phyloP scores from a whole-genome alignment of 257 asterid species.

The Lantana camara region DNA sequence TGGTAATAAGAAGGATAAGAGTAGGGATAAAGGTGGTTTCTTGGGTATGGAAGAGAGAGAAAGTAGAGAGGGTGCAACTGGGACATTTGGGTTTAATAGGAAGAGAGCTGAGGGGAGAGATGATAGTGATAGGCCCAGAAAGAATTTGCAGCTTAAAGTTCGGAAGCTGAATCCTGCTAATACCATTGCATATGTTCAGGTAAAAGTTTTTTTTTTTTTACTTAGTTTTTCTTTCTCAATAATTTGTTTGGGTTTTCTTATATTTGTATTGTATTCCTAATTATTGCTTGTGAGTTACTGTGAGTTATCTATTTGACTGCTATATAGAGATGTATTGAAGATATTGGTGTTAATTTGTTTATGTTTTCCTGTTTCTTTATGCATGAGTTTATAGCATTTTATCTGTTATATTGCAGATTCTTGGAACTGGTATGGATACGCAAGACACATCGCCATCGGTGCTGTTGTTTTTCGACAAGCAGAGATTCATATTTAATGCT shows the following conservation, averaged over 20 bases:
- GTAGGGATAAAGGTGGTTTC: slow-evolving; percentile 37
- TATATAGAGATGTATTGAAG: neutral
- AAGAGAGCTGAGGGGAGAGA: slow-evolving; percentile 92
- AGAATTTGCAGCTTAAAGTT: slow-evolving; percentile 67
- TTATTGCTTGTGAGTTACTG: neutral
- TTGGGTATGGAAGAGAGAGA: slow-evolving; percentile 50
- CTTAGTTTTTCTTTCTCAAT: neutral
- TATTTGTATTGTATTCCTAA: neutral
- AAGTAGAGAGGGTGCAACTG: slow-evolving; percentile 27
- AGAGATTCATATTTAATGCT: slow-evolving; percentile 93
- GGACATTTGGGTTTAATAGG: slow-evolving; percentile 57
- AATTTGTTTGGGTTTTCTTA: neutral
- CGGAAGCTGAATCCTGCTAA: slow-evolving; percentile 80
- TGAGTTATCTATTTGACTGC: too few relatives aligned
- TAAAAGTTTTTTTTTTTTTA: slow-evolving; percentile 7
- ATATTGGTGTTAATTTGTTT: neutral
- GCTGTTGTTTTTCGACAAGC: slow-evolving; percentile 92
- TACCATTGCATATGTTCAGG: slow-evolving; percentile 84
- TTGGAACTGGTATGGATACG: slow-evolving; percentile 99
- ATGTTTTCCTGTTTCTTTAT: neutral
- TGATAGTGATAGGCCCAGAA: slow-evolving; percentile 51
- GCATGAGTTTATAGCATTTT: neutral
- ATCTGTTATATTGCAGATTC: slow-evolving; percentile 60
- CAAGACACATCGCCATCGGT: slow-evolving; percentile 97
- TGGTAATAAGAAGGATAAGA: slow-evolving; percentile 32